Evolutionary conservation across 2,329 filamentous ascomycete species (phyloP), one percentile per base, ranked within the genome.

Genomic region (Colletotrichum sp.): DNA sequence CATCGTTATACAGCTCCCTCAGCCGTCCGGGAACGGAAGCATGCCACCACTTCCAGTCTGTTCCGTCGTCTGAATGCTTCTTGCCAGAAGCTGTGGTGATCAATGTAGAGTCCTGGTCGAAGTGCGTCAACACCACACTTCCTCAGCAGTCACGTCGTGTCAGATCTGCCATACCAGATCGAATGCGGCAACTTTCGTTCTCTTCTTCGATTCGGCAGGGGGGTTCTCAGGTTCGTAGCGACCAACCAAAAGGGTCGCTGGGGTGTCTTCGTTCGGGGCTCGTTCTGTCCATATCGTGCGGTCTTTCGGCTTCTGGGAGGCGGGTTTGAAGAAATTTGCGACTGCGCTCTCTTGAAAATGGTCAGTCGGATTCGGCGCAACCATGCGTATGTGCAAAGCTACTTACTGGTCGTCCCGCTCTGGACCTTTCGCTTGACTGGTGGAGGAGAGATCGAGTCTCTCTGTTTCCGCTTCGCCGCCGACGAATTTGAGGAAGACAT

Each of bases 1-100:
- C 91, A 13, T 91, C 87, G 8, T 85, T 78, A 80, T 95, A 90
- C 3, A 99, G 87, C 75, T 92, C 87, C 78, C 90, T 91, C 21
- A 99, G 84, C 68, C 87, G 91, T 0, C 84, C 85, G 1, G 95
- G 95, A 1, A 99, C 94, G 21, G 86, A 89, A 16, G 85, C 80
- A 83, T 98, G 88, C 95, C 96, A 99, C 97, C 97, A 99, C 83
- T 95, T 95, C 97, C 97, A 99, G 82, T 99, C 96, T 6, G 88
- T 87, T 0, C 93, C 91, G 78, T 92, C 91, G 68, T 90, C 90
- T 4, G 92, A 90, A 81, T 96, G 96, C 67, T 91, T 94, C 84
- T 95, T 97, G 9, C 96, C 96, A 0, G 96, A 98, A 6, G 92
- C 89, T 0, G 95, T 94, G 3, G 89, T 88, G 77, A 99, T 95